Percentiles rank a stretch among this genome's conserved stretches.
Conservation (phyloP, 2,329 filamentous ascomycete species). For the Fusarium verrucosum region DNA sequence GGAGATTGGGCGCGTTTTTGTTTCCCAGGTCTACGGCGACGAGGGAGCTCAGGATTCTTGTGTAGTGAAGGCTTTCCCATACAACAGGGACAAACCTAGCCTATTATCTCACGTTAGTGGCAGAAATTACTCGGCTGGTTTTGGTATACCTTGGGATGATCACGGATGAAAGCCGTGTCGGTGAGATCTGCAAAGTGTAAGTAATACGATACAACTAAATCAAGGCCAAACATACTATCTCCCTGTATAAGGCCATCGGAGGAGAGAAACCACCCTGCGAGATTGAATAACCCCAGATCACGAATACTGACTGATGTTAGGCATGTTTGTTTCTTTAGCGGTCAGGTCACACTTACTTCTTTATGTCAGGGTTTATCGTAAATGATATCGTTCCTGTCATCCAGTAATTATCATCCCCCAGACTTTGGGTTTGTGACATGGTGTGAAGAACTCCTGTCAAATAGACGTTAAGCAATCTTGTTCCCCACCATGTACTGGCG, state of each 20-base stretch:
- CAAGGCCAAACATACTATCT: not conserved
- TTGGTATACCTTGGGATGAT: rapidly evolving
- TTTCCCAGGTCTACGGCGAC: constrained; percentile 19
- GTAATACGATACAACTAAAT: not conserved
- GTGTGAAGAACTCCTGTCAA: constrained; percentile 1
- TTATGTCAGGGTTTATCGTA: not conserved
- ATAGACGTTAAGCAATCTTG: constrained; percentile 21
- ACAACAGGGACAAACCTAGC: not conserved
- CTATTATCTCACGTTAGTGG: not conserved
- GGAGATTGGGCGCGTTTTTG: not conserved
- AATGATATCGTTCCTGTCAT: constrained; percentile 2
- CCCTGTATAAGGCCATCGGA: not conserved
- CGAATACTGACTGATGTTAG: constrained; percentile 1
- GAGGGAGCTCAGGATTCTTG: constrained; percentile 16
- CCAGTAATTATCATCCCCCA: constrained; percentile 2
- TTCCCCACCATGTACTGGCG: constrained; percentile 29
- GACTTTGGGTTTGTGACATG: constrained; percentile 9
- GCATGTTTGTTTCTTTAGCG: too few relatives aligned
- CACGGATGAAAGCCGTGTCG: not conserved
- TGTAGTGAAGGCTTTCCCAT: constrained; percentile 16
- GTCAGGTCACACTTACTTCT: not conserved
- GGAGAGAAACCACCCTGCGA: constrained; percentile 7
- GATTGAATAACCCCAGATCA: not conserved
- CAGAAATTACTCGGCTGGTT: rapidly evolving
- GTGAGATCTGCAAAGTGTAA: not conserved